A percentile compares a stretch with the other conserved stretches of the same genome.
phyloP scores from a whole-genome alignment of 2,329 filamentous ascomycete species.

The Shiraia sp. region DNA sequence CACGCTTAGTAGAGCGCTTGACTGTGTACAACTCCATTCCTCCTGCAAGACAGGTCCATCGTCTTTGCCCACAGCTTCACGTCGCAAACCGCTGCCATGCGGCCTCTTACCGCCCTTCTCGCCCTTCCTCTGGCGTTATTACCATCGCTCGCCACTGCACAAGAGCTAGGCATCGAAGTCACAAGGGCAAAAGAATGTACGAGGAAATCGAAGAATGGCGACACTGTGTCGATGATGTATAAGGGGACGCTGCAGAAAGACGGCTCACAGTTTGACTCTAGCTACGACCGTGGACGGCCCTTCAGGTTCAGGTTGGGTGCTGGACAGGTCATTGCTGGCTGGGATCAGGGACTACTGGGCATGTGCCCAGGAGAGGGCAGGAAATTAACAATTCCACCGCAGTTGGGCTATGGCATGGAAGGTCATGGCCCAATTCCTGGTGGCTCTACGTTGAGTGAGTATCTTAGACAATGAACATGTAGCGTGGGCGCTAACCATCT shows the following conservation, averaged over 20 bases:
- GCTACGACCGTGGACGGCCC: constrained; percentile 75
- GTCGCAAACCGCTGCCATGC: constrained; percentile 25
- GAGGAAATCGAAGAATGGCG: constrained; percentile 51
- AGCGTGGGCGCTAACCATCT: constrained; percentile 13
- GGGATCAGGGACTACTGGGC: constrained; percentile 86
- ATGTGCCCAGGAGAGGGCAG: constrained; percentile 96
- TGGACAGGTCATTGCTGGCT: constrained; percentile 89
- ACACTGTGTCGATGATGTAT: constrained; percentile 55
- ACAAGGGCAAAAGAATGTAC: constrained; percentile 48
- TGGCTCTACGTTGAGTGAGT: constrained; percentile 73
- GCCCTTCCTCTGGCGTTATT: constrained; percentile 27
- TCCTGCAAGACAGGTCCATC: constrained; percentile 3
- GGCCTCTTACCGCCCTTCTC: constrained; percentile 26
- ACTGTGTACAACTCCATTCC: constrained; percentile 2
- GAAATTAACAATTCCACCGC: constrained; percentile 86
- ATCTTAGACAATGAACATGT: constrained; percentile 3
- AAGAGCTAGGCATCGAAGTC: constrained; percentile 47
- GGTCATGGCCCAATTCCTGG: constrained; percentile 77
- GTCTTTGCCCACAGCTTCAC: background rate
- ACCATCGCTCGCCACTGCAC: constrained; percentile 24
- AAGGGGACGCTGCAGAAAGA: constrained; percentile 56
- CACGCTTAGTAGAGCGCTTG: constrained; percentile 6
- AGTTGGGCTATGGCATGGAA: constrained; percentile 78
- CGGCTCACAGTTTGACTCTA: constrained; percentile 82
- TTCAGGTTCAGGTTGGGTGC: constrained; percentile 78